Base-by-base conservation (phyloP, 768 basidiomycete species). In the Termitomyces sp. region DNA sequence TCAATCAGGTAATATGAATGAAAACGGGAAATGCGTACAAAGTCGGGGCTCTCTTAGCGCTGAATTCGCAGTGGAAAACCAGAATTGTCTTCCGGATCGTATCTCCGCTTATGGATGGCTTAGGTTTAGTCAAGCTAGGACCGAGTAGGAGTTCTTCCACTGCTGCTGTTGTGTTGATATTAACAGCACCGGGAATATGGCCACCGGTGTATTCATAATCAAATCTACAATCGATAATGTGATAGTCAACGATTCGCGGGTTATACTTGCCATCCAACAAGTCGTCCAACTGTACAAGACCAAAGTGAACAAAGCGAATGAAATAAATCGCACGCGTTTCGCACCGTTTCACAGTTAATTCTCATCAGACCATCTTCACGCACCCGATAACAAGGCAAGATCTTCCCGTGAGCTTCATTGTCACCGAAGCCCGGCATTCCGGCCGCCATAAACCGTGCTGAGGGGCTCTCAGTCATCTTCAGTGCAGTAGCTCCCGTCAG, bases 41-140 rank as follows among this genome's bases (percentile, higher is more conserved):
- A 9, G 96, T 96, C 1, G 97, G 97, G 0, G 94, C 97, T 42
- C 97, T 80, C 73, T 97, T 97, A 17, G 83, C 88, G 61, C 91
- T 94, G 67, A 98, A 98, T 72, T 99, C 97, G 76, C 97, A 99
- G 67, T 99, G 97, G 79, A 99, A 98, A 45, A 99, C 80, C 41
- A 98, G 73, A 32, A 98, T 75, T 1, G 89, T 94, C 74, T 95
- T 95, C 70, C 79, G 81, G 14, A 75, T 73, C 0, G 70, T 54
- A 62, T 94, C 89, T 21, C 91, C 89, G 69, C 92, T 94, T 40
- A 82, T 76, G 34, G 85, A 86, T 5, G 88, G 82, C 55, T 70
- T 75, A 10, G 89, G 88, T 68, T 79, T 85, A 55, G 70, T 73
- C 59, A 76, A 67, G 58, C 70, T 75, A 23, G 72, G 65, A 3